Evolutionary conservation across 805 yeast genomes (phyloP), one percentile per base, ranked within the genome.

Genomic region (Saccharomycopsis microspora): DNA sequence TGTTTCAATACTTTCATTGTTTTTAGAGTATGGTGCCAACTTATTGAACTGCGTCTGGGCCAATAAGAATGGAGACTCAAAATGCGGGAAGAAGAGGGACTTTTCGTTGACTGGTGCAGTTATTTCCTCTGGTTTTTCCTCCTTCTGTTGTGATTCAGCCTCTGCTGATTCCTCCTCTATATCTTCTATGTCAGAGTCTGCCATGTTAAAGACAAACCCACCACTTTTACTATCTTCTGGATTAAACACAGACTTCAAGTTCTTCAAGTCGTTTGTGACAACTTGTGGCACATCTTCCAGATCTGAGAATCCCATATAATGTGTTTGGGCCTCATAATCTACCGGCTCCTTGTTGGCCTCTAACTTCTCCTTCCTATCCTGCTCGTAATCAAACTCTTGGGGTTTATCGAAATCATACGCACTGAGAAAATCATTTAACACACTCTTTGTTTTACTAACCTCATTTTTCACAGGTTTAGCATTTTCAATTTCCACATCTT

Each of bases 31-130:
- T n/a, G 61, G 57, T 5, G 74, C 69, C 35, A 83, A 55, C 57
- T 78, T 82, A 50, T 74, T 75, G 43, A 87, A 61, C 60, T 85
- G 95, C 0, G 96, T 72, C 64, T 89, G 97, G 0, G 96, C 81
- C 44, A 75, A 76, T 54, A 90, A 67, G 64, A 86, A 90, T 0
- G 96, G 96, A 0, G 97, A 89, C 19, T 83, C 83, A 8, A 71
- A 66, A 60, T 90, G 97, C 1, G 82, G 67, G 73, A 94, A 90
- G 62, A 90, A 89, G 35, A 88, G 66, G 54, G 60, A 69, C 57
- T 27, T 30, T 39, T 31, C 11, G 7, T 28, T 11, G 10, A 8
- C 3, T 40, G 11, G 44, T 28, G 32, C 46, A 7, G 27, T 7
- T 11, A 4, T n/a, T n/a, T 39, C 42, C 19, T 41, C 45, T 6